Percentiles rank a stretch among this genome's conserved stretches.
These are phyloP conservation scores for Arachnomyces sp. DNA, from an alignment of 2,329 filamentous ascomycete genomes.

Conservation along the genomic window DNA sequence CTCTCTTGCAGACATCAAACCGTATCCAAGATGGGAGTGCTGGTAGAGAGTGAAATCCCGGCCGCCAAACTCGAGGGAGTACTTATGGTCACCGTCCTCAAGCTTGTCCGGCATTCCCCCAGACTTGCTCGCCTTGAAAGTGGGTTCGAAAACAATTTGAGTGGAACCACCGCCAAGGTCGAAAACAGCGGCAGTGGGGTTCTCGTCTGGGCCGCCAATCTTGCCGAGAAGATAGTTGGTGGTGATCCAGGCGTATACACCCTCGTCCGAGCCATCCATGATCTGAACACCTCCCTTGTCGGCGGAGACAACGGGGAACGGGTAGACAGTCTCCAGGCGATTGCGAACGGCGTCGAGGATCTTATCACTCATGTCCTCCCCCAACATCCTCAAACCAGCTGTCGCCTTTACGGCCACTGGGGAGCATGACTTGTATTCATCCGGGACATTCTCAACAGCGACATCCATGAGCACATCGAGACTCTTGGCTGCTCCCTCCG, in stretches of 20 bases:
- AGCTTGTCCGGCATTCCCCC: conserved; percentile 82
- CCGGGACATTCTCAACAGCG: conserved; percentile 75
- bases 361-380: conserved; percentile 67
- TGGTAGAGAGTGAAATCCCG: conserved; percentile 91
- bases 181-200: conserved; percentile 86
- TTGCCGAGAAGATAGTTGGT: conserved; percentile 98
- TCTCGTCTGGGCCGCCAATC: conserved; percentile 86
- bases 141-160: conserved; percentile 97
- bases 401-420: conserved; percentile 98
- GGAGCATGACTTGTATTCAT: conserved; percentile 82
- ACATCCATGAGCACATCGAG: conserved; percentile 81
- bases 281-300: conserved; percentile 85
- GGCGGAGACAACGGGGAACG: conserved; percentile 84
- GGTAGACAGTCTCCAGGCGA: conserved; percentile 80
- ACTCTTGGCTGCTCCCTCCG: conserved; percentile 79
- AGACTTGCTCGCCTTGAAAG: conserved; percentile 63
- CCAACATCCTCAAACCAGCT: conserved; percentile 82
- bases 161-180: conserved; percentile 95
- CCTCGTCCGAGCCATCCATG: conserved; percentile 96
- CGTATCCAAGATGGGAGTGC: conserved; percentile 95
- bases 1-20: conserved; percentile 88
- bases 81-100: conserved; percentile 90
- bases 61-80: conserved; percentile 81
- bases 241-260: conserved; percentile 98
- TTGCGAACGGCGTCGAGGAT: conserved; percentile 79